These are phyloP conservation scores for Aleurites moluccanus DNA, from an alignment of 441 rosid genomes.

Conservation along the genomic window DNA sequence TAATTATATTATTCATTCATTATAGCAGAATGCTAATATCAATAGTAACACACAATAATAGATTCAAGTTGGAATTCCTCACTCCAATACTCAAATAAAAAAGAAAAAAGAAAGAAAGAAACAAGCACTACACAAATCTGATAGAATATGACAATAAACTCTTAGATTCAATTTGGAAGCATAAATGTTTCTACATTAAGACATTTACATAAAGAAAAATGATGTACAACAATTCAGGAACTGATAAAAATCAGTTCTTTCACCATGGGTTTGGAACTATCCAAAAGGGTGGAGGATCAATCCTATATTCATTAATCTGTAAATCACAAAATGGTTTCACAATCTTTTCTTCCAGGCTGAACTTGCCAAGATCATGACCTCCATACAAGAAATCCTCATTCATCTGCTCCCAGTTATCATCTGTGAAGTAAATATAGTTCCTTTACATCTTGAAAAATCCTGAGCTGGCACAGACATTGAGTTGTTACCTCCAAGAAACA, in stretches of 20 bases:
- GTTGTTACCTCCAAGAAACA: slow-evolving; percentile 39
- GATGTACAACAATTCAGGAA: too few species aligned
- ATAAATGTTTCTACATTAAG: too few species aligned
- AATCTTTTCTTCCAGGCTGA: slow-evolving; percentile 20
- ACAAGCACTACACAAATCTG: too few species aligned
- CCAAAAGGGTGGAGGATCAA: slow-evolving; percentile 41
- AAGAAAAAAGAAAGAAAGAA: too few species aligned
- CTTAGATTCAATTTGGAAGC: too few species aligned
- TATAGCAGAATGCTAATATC: too few species aligned
- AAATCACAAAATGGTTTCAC: slow-evolving; percentile 18
- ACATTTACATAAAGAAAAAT: too few species aligned
- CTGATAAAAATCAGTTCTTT: slow-evolving; percentile 6
- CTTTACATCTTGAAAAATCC: not conserved
- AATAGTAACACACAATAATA: too few species aligned
- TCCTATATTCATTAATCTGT: not conserved
- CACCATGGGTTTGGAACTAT: slow-evolving; percentile 22
- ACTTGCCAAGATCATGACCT: slow-evolving; percentile 42
- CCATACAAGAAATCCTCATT: slow-evolving; percentile 28
- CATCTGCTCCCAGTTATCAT: slow-evolving; percentile 31
- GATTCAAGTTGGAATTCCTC: too few species aligned
- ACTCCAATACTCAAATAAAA: too few species aligned
- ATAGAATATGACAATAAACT: too few species aligned
- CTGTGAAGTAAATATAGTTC: slow-evolving; percentile 34
- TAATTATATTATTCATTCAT: too few species aligned
- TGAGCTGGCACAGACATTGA: slow-evolving; percentile 20